phyloP scores from a whole-genome alignment of 345 rosid species.

The Salix udensis region DNA sequence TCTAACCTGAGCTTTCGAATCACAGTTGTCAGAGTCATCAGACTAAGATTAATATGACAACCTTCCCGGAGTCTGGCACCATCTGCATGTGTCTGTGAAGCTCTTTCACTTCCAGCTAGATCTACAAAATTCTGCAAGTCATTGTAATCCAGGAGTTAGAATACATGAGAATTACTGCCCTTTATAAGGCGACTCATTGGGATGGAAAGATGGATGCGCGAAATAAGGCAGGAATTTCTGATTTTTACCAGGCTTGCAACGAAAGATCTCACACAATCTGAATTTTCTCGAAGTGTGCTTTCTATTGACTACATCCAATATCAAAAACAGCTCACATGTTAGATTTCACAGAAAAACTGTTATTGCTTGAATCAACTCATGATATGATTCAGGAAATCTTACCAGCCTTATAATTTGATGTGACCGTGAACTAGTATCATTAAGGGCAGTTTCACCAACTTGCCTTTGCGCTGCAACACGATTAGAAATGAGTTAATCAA shows the following conservation, averaged over 20 bases:
- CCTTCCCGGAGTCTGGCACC: slow-evolving; percentile 98
- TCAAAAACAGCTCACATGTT: slow-evolving; percentile 19
- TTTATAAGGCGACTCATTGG: not conserved
- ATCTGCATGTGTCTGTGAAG: slow-evolving; percentile 92
- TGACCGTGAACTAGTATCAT: slow-evolving; percentile 94
- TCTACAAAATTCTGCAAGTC: slow-evolving; percentile 89
- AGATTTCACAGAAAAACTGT: slow-evolving; percentile 6
- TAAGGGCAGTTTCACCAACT: slow-evolving; percentile 98
- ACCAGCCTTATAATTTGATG: slow-evolving; percentile 98
- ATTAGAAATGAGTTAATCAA: slow-evolving; percentile 19
- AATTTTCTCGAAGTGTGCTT: slow-evolving; percentile 88
- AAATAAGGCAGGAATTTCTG: not conserved
- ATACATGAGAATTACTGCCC: not conserved
- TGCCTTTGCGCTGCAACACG: slow-evolving; percentile 82
- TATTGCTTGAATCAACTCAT: not conserved
- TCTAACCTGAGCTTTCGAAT: slow-evolving; percentile 91
- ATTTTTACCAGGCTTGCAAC: slow-evolving; percentile 86
- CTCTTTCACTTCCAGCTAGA: slow-evolving; percentile 99
- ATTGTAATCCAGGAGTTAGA: slow-evolving; percentile 18
- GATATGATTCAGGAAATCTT: slow-evolving; percentile 18
- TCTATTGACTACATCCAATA: slow-evolving; percentile 63
- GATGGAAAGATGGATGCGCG: not conserved
- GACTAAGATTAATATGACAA: slow-evolving; percentile 95
- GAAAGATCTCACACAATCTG: slow-evolving; percentile 91
- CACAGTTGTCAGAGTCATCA: slow-evolving; percentile 98